These are phyloP conservation scores for Nicotiana knightiana DNA, from an alignment of 257 asterid genomes.

Conservation along the genomic window DNA sequence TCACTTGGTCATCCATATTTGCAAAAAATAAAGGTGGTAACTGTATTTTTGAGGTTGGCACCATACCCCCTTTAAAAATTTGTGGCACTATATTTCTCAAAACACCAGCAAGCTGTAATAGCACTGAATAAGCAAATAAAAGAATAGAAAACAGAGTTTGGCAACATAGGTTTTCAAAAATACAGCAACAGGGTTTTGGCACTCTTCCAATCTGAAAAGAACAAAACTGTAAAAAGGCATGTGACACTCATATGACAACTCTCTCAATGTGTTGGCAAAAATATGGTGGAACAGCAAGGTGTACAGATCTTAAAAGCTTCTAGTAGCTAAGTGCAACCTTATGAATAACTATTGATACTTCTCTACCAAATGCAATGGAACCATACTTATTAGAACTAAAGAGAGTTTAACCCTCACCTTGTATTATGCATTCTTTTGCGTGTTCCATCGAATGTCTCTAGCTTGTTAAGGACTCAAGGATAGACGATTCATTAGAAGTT, in stretches of 20 bases:
- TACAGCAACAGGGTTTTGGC: neutral
- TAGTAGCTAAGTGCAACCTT: neutral
- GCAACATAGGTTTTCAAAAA: neutral
- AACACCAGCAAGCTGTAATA: neutral
- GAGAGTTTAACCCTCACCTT: neutral
- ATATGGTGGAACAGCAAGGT: neutral
- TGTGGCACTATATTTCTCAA: neutral
- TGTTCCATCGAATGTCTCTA: neutral
- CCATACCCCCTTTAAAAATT: neutral
- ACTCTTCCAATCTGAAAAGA: neutral
- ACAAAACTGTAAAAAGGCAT: neutral
- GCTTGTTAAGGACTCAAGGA: conserved; percentile 7
- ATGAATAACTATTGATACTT: neutral
- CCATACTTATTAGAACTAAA: neutral
- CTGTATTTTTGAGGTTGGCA: neutral
- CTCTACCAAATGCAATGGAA: neutral
- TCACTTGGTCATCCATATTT: neutral
- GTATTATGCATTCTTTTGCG: neutral
- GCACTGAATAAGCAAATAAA: neutral
- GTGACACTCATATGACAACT: neutral
- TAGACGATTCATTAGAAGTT: conserved; percentile 16
- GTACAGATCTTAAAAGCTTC: neutral
- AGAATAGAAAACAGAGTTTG: neutral
- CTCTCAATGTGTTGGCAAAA: neutral
- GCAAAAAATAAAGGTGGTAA: neutral